Base-by-base conservation (phyloP, 164 flowering plant species). In the Nymphaea colorata region DNA sequence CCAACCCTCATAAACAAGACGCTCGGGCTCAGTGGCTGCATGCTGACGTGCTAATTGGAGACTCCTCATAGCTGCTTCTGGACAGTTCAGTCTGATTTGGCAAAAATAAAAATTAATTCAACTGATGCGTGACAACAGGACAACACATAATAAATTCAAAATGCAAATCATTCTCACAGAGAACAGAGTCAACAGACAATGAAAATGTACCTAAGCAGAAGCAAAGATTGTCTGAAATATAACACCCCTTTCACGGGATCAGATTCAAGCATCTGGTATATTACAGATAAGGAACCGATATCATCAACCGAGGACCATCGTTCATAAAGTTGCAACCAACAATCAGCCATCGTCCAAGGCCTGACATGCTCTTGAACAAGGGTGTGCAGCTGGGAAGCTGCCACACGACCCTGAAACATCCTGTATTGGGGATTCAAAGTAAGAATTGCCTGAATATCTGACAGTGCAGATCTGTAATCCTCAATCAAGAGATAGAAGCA, bases 291-390 rank as follows among this genome's bases (percentile, higher is more conserved):
- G 4, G 99, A 95, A 25, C 98, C 99, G 77, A 91, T 90, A 79
- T 95, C 99, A 83, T 95, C 99, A 68, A 95, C 99, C 18, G 91
- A 84, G 74, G 99, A 95, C 99, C 99, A 95, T 64, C 90, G 79
- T 69, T 95, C 92, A 75, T 95, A 95, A 70, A 95, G 78, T 70
- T 90, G 95, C 73, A 90, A 64, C 99, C 98, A 95, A 77, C 98
- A 95, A 83, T 95, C 99, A 44, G 93, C 98, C 18, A 94, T 79
- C 18, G 96, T 89, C 99, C 97, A 95, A 66, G 79, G 84, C 61
- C 85, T 87, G 41, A 95, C 97, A 83, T 95, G 99, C 75, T 91
- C 99, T 43, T 84, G 84, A 61, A 95, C 92, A 71, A 95, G 96
- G 2, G 82, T 83, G 55, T 87, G 86, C 7, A 95, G 85, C 64